Evolutionary conservation across 192 early-diverging fungal species (phyloP).

Genomic region (Backusella sp.): DNA sequence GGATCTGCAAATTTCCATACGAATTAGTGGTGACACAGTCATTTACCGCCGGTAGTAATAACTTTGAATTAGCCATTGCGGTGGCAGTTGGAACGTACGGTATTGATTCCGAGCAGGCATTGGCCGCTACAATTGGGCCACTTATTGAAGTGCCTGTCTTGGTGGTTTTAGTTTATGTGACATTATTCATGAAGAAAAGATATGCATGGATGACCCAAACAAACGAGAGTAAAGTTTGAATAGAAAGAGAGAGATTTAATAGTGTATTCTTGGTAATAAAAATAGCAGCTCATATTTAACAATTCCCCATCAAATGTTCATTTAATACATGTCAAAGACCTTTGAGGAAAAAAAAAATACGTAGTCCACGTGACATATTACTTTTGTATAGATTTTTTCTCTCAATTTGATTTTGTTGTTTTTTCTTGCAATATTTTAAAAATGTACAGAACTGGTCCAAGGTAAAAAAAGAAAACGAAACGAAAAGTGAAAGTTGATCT

Average conservation of each 20-base stretch:
- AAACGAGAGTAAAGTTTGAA: not conserved
- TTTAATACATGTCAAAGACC: too few relatives aligned
- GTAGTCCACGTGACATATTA: too few relatives aligned
- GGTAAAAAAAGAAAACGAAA: conserved; percentile 6
- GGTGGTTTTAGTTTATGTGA: not conserved
- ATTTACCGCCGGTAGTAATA: conserved; percentile 68
- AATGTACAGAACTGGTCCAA: conserved; percentile 34
- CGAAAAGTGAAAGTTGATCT: not conserved
- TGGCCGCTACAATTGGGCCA: conserved; percentile 65
- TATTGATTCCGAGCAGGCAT: conserved; percentile 58
- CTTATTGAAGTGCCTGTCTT: conserved; percentile 68
- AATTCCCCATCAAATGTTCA: not conserved
- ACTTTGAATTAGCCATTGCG: conserved; percentile 78
- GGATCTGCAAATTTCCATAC: conserved; percentile 41
- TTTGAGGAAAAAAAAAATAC: too few relatives aligned
- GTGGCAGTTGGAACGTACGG: conserved; percentile 68
- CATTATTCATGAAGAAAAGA: conserved; percentile 9
- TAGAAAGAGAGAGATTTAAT: too few relatives aligned
- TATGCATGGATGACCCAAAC: not conserved
- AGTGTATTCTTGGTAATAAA: too few relatives aligned
- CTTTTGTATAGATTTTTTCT: not conserved
- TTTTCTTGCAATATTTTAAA: not conserved
- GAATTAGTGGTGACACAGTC: conserved; percentile 50
- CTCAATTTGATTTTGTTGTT: not conserved
- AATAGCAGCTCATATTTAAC: too few relatives aligned